Base-by-base conservation (phyloP, 2,329 filamentous ascomycete genomes). In the Ophiostoma novo-ulmi region DNA sequence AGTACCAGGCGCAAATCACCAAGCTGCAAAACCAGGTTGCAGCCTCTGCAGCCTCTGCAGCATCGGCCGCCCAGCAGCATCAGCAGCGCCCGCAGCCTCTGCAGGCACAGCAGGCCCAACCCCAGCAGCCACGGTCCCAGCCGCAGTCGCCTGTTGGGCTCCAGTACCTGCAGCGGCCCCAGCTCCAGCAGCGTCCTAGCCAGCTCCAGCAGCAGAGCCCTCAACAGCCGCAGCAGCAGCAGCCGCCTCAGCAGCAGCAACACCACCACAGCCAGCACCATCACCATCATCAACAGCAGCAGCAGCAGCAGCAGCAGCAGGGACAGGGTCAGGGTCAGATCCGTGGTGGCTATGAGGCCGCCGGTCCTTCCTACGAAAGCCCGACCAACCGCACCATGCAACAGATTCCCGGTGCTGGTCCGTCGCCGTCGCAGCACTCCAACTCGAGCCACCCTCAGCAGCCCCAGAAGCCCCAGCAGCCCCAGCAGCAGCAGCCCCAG, bases 1-100 rank as follows among this genome's bases (percentile, higher is more conserved):
- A 90, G 70, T 88, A 93, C 74, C 90, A 93, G 78, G 85, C 85
- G 61, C 85, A 86, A 74, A 82, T 89, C 70, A 79, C 88, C 69
- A 88, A 87, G 78, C 80, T 87, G 74, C 85, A 77, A 69, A 71
- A 74, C 13, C 74, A 75, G 17, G 48, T 70, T 11, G 31, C 71
- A 5, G 58, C 71, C 4, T 41, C 68, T 11, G 17, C 41, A n/a
- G 64, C 66, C 1, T 35, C 26, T 0, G 66, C 66, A 4, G 66
- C 65, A 22, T 35, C 26, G 2, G 41, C 66, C 7, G 41, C 65
- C 38, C 65, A 61, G 41, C 70, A 69, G 20, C 65, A 36, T 0
- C 73, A 71, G 38, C 72, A 22, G 52, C 70, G 64, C 35, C 70
- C 22, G 58, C 70, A 72, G 20, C 70, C 68, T 5, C 72, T 72